Percentiles rank a stretch among this genome's conserved stretches.
Evolutionary conservation across 2,329 filamentous ascomycete species (phyloP).

Genomic region (Emergomyces africanus): DNA sequence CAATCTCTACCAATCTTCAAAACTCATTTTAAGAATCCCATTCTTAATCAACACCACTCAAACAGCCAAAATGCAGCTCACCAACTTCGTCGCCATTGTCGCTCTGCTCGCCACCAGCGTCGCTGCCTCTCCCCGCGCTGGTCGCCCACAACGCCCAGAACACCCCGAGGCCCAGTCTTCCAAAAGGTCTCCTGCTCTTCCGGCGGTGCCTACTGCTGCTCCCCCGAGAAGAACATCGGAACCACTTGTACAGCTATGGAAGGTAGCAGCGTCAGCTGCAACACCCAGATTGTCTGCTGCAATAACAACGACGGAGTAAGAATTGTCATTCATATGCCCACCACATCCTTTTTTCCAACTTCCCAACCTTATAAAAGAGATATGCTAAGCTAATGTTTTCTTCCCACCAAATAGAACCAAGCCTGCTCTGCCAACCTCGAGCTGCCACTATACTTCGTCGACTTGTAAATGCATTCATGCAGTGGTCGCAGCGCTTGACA

Average conservation of each 20-base stretch:
- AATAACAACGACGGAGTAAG: conserved; percentile 9
- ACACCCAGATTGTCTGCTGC: conserved; percentile 10
- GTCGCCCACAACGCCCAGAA: conserved; percentile 2
- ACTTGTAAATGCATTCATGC: conserved; percentile 3
- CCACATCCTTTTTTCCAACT: neutral
- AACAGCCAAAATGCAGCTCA: conserved; percentile 10
- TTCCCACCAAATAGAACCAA: conserved; percentile 1
- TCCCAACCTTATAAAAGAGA: neutral
- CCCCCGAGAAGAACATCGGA: conserved; percentile 3
- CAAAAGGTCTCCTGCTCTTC: conserved; percentile 7
- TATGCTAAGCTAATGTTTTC: neutral
- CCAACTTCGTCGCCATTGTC: conserved; percentile 7
- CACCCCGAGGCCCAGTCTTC: conserved; percentile 1
- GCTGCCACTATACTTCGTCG: conserved; percentile 6
- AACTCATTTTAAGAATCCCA: neutral
- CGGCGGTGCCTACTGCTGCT: conserved; percentile 7
- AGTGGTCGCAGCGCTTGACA: neutral
- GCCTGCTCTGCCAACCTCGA: conserved; percentile 8
- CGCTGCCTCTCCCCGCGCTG: neutral
- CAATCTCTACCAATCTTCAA: neutral
- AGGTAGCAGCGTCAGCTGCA: conserved; percentile 9
- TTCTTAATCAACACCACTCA: conserved; percentile 4
- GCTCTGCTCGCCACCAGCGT: conserved; percentile 3
- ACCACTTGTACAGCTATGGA: conserved; percentile 8
- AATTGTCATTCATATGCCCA: neutral